Evolutionary conservation across 169 alveolate species (phyloP), one percentile per base, ranked within the genome.

Genomic region (Plasmodium blacklocki): DNA sequence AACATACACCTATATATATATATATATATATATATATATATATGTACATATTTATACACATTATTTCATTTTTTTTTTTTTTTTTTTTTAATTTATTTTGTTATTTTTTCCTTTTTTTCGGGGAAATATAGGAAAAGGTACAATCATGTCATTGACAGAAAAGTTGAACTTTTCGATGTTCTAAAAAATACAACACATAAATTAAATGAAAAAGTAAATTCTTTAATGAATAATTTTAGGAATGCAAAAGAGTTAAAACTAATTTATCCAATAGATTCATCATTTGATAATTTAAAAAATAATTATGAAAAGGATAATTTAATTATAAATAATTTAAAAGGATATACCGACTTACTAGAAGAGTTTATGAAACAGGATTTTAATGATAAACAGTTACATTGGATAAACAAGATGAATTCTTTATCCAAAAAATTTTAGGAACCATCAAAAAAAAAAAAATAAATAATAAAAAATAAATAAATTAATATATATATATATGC

Each of bases 331-430:
- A 64, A 52, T 23, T 26, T 80, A 63, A 54, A 59, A 11, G 90
- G 54, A 18, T 80, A 80, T 80, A 80, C 54, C 29, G 72, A 58
- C 7, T n/a, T 66, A 45, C 6, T 80, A 49, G 83, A 80, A 23
- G 64, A 80, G 60, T 60, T 80, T n/a, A 52, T 50, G 32, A 80
- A 43, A 14, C 32, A 60, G 11, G 56, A 56, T n/a, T 80, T 80
- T 66, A 80, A 80, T 14, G 90, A 80, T 7, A 68, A 19, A n/a
- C 90, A 80, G 32, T 23, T 80, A 49, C 21, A 62, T 21, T 80
- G 90, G 90, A 80, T 80, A 67, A 12, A 66, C 60, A 80, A 67
- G 19, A 80, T 80, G 90, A 80, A 60, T 32, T 80, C 90, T 15
- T 52, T 80, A 60, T 80, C 90, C 2, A 67, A 58, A 71, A 68